Conservation (phyloP, 768 basidiomycete species). For the Leccinum rimulosum region DNA sequence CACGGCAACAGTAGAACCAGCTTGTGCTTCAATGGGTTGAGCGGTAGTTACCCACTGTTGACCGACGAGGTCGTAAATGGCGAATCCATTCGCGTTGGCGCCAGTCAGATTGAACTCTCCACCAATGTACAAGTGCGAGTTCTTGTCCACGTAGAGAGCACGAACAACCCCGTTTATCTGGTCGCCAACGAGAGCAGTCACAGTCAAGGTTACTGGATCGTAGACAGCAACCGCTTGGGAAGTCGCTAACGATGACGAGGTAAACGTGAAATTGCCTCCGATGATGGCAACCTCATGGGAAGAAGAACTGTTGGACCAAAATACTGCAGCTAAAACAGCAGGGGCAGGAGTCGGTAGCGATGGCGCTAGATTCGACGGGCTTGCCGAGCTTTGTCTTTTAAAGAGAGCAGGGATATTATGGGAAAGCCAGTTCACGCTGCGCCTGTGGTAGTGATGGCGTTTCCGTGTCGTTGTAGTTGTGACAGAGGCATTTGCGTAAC, state of each 20-base stretch:
- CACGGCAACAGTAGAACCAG: slow-evolving; percentile 59
- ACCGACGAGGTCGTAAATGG: slow-evolving; percentile 70
- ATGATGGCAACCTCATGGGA: slow-evolving; percentile 68
- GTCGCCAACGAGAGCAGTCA: slow-evolving; percentile 56
- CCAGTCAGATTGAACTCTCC: slow-evolving; percentile 73
- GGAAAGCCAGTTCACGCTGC: slow-evolving; percentile 47
- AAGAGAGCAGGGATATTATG: slow-evolving; percentile 42
- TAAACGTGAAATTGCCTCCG: slow-evolving; percentile 86
- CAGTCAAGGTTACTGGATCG: slow-evolving; percentile 46
- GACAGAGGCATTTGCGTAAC: slow-evolving; percentile 31
- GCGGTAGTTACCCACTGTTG: slow-evolving; percentile 61
- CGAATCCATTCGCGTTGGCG: slow-evolving; percentile 64
- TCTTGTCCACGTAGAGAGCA: slow-evolving; percentile 63
- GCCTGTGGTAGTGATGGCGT: slow-evolving; percentile 38
- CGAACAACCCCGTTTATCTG: slow-evolving; percentile 75
- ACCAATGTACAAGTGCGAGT: slow-evolving; percentile 73
- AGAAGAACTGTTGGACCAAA: slow-evolving; percentile 82
- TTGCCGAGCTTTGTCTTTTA: slow-evolving; percentile 49
- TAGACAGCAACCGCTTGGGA: slow-evolving; percentile 71
- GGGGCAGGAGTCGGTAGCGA: slow-evolving; percentile 62
- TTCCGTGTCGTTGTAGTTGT: slow-evolving; percentile 34
- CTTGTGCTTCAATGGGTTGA: slow-evolving; percentile 56
- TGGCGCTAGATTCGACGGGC: slow-evolving; percentile 53
- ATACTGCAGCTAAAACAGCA: slow-evolving; percentile 80
- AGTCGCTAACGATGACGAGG: slow-evolving; percentile 35